These are phyloP conservation scores for Mallotus japonicus DNA, from an alignment of 441 rosid species.

Conservation along the genomic window DNA sequence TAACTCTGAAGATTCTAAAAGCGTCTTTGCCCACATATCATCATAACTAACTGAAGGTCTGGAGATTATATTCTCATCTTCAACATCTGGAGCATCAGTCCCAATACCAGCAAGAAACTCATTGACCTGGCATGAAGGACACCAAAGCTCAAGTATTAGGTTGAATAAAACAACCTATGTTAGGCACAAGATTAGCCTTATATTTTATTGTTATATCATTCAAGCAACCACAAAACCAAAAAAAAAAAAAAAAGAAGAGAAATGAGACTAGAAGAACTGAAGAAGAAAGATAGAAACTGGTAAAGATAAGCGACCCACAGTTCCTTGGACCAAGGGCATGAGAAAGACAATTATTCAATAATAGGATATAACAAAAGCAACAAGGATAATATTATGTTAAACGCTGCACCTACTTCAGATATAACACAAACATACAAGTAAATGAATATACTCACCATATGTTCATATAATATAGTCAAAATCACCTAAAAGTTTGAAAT, in stretches of 20 bases:
- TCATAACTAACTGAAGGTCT: slow-evolving; percentile 96
- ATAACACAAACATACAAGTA: neutral
- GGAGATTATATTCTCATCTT: slow-evolving; percentile 82
- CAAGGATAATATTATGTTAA: too few relatives aligned
- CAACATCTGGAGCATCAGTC: slow-evolving; percentile 99
- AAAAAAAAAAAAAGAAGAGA: too few relatives aligned
- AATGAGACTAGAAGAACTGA: neutral
- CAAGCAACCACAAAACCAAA: neutral
- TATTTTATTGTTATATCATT: neutral
- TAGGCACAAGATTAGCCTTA: neutral
- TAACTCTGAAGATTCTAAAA: slow-evolving; percentile 77
- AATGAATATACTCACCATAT: neutral
- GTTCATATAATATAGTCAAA: too few relatives aligned
- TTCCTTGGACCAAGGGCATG: neutral
- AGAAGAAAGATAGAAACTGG: neutral
- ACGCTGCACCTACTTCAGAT: neutral
- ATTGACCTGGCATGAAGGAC: slow-evolving; percentile 56
- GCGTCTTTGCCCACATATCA: slow-evolving; percentile 99
- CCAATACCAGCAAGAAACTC: slow-evolving; percentile 98
- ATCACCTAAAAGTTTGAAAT: too few relatives aligned
- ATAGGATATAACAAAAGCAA: too few relatives aligned
- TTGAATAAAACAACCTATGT: neutral
- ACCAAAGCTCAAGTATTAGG: neutral
- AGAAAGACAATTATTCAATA: neutral
- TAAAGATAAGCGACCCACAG: neutral